Evolutionary conservation across 805 yeast genomes (phyloP).

Genomic region (Candida yuanshanica): DNA sequence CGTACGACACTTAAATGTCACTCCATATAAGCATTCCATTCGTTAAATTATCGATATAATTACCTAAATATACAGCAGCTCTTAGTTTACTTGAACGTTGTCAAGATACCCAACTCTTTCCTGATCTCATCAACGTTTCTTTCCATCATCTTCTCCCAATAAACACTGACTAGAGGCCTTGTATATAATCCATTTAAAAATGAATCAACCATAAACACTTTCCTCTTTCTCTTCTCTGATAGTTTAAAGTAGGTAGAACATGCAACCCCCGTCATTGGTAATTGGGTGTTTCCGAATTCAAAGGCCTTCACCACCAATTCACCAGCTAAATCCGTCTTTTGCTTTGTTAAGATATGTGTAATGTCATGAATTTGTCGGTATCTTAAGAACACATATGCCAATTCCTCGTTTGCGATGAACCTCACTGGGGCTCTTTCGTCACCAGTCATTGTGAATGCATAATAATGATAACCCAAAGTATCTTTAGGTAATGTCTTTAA

Average conservation of each 20-base stretch:
- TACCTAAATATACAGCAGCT: too few species aligned
- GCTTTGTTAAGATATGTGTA: constrained; percentile 85
- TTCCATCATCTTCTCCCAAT: constrained; percentile 83
- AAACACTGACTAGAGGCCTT: constrained; percentile 76
- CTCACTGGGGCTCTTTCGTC: constrained; percentile 88
- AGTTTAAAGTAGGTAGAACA: constrained; percentile 82
- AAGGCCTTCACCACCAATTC: constrained; percentile 90
- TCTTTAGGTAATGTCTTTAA: constrained; percentile 56
- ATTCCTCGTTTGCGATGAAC: constrained; percentile 82
- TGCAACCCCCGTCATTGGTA: constrained; percentile 93
- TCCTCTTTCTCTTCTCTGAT: constrained; percentile 51
- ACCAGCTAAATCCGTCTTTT: constrained; percentile 93
- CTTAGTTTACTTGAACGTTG: not conserved
- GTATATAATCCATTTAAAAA: constrained; percentile 73
- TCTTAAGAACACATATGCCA: constrained; percentile 89
- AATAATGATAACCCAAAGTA: constrained; percentile 77
- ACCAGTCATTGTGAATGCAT: constrained; percentile 84
- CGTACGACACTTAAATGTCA: too few species aligned
- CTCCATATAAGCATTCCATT: too few species aligned
- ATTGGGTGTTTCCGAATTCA: constrained; percentile 86
- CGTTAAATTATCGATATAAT: too few species aligned
- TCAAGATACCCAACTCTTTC: constrained; percentile 53
- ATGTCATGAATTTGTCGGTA: constrained; percentile 97
- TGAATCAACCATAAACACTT: constrained; percentile 48
- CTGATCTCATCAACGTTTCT: constrained; percentile 70